Evolutionary conservation across 768 basidiomycete species (phyloP), one percentile per base, ranked within the genome.

Genomic region (Lenzites betulinus): DNA sequence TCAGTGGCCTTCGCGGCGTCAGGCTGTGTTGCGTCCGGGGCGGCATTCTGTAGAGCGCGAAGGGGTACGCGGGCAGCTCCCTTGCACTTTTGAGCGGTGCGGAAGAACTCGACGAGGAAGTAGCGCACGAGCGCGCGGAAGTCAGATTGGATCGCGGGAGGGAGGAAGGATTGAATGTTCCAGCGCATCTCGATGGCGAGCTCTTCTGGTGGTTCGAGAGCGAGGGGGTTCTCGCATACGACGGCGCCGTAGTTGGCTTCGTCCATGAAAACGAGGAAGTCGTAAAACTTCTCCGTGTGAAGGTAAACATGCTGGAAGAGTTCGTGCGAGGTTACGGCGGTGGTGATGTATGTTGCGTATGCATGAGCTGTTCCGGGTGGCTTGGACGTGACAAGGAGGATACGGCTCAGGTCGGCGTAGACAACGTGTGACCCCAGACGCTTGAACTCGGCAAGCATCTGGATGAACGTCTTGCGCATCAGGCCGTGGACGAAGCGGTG

Each of bases 391-490:
- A 95, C 87, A 36, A 99, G 85, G 44, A 97, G 79, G 65, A 99
- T 87, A 11, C 86, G 85, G 61, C 90, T 87, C 73, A 98, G 95
- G 73, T 98, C 94, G 25, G 95, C 96, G 63, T 95, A 93, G 30
- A 98, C 84, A 58, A 98, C 88, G 55, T 92, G 87, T 0, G 95
- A 95, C 1, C 97, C 97, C 1, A 99, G 81, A 18, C 97, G 85
- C 67, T 91, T 94, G 78, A 98, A 95, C 73, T 99, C 97, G 15
- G 96, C 95, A 22, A 98, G 81, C 64, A 99, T 81, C 74, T 98
- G 97, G 58, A 97, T 91, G 76, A 98, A 98, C 0, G 92, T 95
- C 78, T 99, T 98, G 60, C 92, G 87, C 97, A 99, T 99, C 48
- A 98, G 83, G 15, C 94, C 92, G 66, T 95, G 90, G 9, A 98